Base-by-base conservation (phyloP, 1,284 basidiomycete species). In the Moesziomyces antarcticus region DNA sequence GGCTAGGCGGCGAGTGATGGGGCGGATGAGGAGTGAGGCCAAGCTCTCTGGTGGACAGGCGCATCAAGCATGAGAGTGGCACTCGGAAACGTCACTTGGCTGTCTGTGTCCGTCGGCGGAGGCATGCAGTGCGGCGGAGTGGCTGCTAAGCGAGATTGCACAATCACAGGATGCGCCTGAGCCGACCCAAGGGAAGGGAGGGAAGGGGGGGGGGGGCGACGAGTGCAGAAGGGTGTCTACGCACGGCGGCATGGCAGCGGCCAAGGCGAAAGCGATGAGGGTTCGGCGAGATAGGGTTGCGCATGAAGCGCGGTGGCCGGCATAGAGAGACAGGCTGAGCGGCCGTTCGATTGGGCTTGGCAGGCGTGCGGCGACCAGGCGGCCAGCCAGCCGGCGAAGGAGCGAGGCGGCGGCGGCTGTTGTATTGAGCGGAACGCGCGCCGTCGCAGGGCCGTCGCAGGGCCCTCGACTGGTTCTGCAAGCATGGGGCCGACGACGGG, bases 291-390 rank as follows among this genome's bases (percentile, higher is more conserved):
- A 59, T 51, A 52, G 45, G 16, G 50, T 52, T 59, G 24, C 33
- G 46, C 57, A 60, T 54, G 46, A 60, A 60, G 27, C 37, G 57
- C 46, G 25, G 8, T 27, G 25, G 25, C 25, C 25, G 33, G 33
- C 14, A 11, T 14, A n/a, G n/a, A 37, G 35, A 16, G 9, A 37
- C 35, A 37, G 11, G 35, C 35, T 43, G 16, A 35, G 45, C 52
- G 35, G 53, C 57, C 45, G 50, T 14, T 59, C 37, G 47, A 44
- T 42, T 53, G 57, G 20, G 51, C 57, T 60, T 60, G 50, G 51
- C 57, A 49, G 20, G 25, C 46, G 24, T 42, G 57, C 57, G 57
- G 50, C 41, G 18, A 46, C 13, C 6, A 8, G 24, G 56, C 56
- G 24, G 24, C 24, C 4, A 25, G 24, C 24, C 24, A 25, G 24